These are phyloP conservation scores for Ogataea minuta DNA, from an alignment of 805 yeast species.

Conservation along the genomic window DNA sequence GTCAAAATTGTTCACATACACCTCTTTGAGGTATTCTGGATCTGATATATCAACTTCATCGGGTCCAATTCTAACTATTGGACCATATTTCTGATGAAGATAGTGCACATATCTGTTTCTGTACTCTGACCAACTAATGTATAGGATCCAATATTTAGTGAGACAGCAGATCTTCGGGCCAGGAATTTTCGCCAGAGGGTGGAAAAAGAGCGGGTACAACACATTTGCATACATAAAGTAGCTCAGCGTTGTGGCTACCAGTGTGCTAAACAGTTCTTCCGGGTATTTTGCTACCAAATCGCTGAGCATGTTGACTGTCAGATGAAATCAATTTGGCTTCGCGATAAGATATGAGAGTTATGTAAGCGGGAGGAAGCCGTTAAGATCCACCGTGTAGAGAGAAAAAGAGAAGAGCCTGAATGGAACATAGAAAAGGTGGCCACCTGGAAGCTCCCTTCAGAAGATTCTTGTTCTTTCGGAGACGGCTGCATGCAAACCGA, in stretches of 20 bases:
- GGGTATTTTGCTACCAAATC: conserved; percentile 7
- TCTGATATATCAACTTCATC: conserved; percentile 59
- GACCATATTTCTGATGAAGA: conserved; percentile 57
- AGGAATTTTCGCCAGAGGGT: conserved; percentile 52
- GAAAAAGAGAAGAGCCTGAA: too few relatives aligned
- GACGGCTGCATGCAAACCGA: too few relatives aligned
- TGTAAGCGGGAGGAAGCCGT: too few relatives aligned
- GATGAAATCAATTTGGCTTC: conserved; percentile 1
- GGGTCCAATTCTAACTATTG: conserved; percentile 61
- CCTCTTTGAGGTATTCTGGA: conserved; percentile 46
- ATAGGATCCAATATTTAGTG: conserved; percentile 40
- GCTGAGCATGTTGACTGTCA: conserved; percentile 11
- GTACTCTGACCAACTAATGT: conserved; percentile 44
- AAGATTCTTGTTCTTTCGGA: too few relatives aligned
- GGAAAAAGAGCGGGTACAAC: conserved; percentile 46
- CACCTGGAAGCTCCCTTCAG: too few relatives aligned
- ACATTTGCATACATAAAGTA: conserved; percentile 18
- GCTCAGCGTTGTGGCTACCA: conserved; percentile 7
- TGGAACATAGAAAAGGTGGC: too few relatives aligned
- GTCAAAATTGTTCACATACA: conserved; percentile 57
- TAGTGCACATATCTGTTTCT: conserved; percentile 48
- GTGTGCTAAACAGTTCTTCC: conserved; percentile 9
- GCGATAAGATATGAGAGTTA: too few relatives aligned
- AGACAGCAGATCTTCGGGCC: conserved; percentile 57
- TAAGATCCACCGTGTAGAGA: too few relatives aligned